A percentile compares a stretch with the other conserved stretches of the same genome.
Conservation (phyloP, 805 yeast genomes). For the Kregervanrija pseudodelftensis region DNA sequence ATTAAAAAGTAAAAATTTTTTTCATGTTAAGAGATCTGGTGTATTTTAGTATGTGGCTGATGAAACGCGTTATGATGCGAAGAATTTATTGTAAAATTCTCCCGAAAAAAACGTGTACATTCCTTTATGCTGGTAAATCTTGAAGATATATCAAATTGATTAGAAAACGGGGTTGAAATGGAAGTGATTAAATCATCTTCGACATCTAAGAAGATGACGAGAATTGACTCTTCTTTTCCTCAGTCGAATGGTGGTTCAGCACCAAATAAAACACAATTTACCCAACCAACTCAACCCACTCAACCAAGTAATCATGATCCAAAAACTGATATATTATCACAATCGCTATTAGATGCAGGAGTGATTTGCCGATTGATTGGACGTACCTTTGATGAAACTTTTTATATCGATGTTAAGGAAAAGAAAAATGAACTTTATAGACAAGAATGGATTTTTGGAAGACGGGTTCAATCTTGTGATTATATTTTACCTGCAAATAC, state of each 20-base stretch:
- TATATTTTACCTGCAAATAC: slow-evolving; percentile 51
- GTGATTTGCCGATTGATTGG: slow-evolving; percentile 32
- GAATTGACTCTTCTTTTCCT: background rate
- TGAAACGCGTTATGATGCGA: too few relatives aligned
- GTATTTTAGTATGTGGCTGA: too few relatives aligned
- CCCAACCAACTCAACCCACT: slow-evolving; percentile 31
- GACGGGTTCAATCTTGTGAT: slow-evolving; percentile 56
- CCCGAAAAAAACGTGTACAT: too few relatives aligned
- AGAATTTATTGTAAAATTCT: too few relatives aligned
- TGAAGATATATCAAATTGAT: too few relatives aligned
- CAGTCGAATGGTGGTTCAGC: too few relatives aligned
- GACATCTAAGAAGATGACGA: background rate
- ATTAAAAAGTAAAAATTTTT: too few relatives aligned
- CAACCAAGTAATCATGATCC: slow-evolving; percentile 29
- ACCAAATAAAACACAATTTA: slow-evolving; percentile 4
- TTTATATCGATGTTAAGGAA: slow-evolving; percentile 26
- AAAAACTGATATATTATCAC: slow-evolving; percentile 17
- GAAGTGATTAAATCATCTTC: too few relatives aligned
- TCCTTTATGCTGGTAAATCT: too few relatives aligned
- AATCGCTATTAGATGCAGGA: slow-evolving; percentile 23
- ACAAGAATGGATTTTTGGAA: slow-evolving; percentile 50
- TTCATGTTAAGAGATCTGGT: too few relatives aligned
- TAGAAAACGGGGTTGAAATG: too few relatives aligned
- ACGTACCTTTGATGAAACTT: slow-evolving; percentile 21
- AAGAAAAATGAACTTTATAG: slow-evolving; percentile 7